Evolutionary conservation across 2,329 filamentous ascomycete species (phyloP).

Genomic region (Akanthomyces uredinophilus): DNA sequence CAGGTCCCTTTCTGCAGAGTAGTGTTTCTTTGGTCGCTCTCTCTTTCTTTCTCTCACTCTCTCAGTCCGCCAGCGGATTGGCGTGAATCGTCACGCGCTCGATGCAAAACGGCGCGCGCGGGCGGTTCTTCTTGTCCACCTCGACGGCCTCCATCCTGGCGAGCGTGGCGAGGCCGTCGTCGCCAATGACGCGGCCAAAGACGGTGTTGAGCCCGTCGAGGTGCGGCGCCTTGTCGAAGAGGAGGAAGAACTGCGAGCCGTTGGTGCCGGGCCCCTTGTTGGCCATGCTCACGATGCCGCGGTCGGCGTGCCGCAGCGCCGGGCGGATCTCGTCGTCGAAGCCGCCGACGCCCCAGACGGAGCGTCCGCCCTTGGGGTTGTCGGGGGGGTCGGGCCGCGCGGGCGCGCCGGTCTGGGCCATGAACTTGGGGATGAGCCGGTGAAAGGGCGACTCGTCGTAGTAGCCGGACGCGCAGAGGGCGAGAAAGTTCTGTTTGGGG

Average conservation of each 20-base stretch:
- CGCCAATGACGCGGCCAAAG: slow-evolving; percentile 68
- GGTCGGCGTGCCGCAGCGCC: slow-evolving; percentile 59
- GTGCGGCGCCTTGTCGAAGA: slow-evolving; percentile 72
- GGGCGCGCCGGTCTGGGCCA: slow-evolving; percentile 70
- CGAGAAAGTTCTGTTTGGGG: slow-evolving; percentile 81
- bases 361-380: slow-evolving; percentile 62
- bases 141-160: slow-evolving; percentile 65
- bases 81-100: slow-evolving; percentile 70
- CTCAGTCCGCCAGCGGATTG: slow-evolving; percentile 65
- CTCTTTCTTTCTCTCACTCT: background rate
- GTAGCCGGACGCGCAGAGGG: slow-evolving; percentile 74
- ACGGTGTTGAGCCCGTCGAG: slow-evolving; percentile 81
- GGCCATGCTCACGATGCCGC: slow-evolving; percentile 71
- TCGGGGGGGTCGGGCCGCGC: slow-evolving; percentile 45
- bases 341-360: slow-evolving; percentile 65
- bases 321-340: slow-evolving; percentile 81
- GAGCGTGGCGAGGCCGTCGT: slow-evolving; percentile 59
- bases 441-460: slow-evolving; percentile 74
- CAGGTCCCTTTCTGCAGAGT: too few relatives aligned
- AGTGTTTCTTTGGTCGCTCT: too few relatives aligned
- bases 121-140: slow-evolving; percentile 74
- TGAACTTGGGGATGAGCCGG: slow-evolving; percentile 75
- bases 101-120: slow-evolving; percentile 61
- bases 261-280: slow-evolving; percentile 72
- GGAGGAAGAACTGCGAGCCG: slow-evolving; percentile 76